Evolutionary conservation across 345 rosid genomes (phyloP), one percentile per base, ranked within the genome.

Genomic region (Erysimum cheiranthoides): DNA sequence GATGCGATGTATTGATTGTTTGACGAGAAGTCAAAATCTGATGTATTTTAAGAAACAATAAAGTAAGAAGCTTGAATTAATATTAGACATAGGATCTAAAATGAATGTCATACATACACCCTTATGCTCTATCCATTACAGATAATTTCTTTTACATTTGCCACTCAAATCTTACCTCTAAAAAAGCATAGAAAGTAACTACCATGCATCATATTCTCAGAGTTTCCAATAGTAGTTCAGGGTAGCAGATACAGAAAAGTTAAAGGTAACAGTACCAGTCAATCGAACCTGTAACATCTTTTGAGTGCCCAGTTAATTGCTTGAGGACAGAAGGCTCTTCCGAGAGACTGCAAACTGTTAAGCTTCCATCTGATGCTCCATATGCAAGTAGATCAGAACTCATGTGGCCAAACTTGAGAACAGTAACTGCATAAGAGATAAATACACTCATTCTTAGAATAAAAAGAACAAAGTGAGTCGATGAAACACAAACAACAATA

Each of bases 201-300:
- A 21, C 5, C 30, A 58, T 46, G 18, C 13, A 75, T 50, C 53
- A 36, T 17, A 74, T 28, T 39, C 47, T 68, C 16, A 47, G 61
- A 47, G 36, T 46, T 38, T 65, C 40, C 56, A 66, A 50, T 49
- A 42, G n/a, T 18, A 13, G 0, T 43, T 57, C 18, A 71, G 52
- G 10, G 11, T 75, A 42, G 35, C 67, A 78, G 51, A 71, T 43
- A 73, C 18, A 73, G 68, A 74, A 81, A 84, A 85, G 80, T 79
- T 77, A 52, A 78, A 63, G 69, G 86, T 79, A 82, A 71, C 64
- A 80, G 76, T 88, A 89, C 95, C 93, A 88, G 91, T 79, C 68
- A 82, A 85, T 78, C 96, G 82, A 89, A 95, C 99, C 99, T 92
- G 99, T 92, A 89, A 94, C 97, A 87, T 94, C 98, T 83, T 87